Evolutionary conservation across 2,329 filamentous ascomycete genomes (phyloP).

Genomic region (Diaporthe humulicola): DNA sequence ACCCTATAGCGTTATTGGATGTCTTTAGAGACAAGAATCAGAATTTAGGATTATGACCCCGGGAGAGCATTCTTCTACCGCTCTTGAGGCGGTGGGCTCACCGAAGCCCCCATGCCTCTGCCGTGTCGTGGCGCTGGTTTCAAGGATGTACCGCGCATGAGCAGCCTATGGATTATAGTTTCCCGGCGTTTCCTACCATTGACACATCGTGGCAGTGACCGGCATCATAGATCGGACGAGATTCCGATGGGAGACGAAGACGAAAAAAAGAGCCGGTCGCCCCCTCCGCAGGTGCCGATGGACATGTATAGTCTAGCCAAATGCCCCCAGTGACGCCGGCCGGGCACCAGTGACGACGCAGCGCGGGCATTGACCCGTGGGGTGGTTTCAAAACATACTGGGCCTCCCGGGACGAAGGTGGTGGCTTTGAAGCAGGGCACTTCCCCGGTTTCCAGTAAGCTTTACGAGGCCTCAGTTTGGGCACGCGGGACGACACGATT

Average conservation of each 20-base stretch:
- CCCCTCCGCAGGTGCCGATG: not conserved
- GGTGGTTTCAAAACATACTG: constrained; percentile 19
- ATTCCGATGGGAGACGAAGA: not conserved
- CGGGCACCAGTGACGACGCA: not conserved
- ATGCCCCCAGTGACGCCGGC: not conserved
- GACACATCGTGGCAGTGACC: not conserved
- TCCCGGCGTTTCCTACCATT: constrained; percentile 5
- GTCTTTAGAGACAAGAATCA: not conserved
- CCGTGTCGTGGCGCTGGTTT: constrained; percentile 12
- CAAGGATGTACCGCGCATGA: constrained; percentile 22
- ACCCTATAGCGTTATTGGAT: not conserved
- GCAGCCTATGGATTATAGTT: not conserved
- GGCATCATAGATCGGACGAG: constrained; percentile 20
- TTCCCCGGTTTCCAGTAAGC: constrained; percentile 26
- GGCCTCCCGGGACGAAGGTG: not conserved
- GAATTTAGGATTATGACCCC: not conserved
- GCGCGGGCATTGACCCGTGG: constrained; percentile 18
- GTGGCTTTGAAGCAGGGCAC: not conserved
- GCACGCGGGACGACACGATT: not conserved
- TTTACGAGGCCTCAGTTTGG: constrained; percentile 12
- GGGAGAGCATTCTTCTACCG: not conserved
- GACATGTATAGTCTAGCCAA: constrained; percentile 3
- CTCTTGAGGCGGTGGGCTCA: not conserved
- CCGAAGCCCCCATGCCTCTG: constrained; percentile 4
- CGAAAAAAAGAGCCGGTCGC: not conserved